A percentile compares a stretch with the other conserved stretches of the same genome.
phyloP scores from a whole-genome alignment of 2,329 filamentous ascomycete species.

The Neurospora sp. region DNA sequence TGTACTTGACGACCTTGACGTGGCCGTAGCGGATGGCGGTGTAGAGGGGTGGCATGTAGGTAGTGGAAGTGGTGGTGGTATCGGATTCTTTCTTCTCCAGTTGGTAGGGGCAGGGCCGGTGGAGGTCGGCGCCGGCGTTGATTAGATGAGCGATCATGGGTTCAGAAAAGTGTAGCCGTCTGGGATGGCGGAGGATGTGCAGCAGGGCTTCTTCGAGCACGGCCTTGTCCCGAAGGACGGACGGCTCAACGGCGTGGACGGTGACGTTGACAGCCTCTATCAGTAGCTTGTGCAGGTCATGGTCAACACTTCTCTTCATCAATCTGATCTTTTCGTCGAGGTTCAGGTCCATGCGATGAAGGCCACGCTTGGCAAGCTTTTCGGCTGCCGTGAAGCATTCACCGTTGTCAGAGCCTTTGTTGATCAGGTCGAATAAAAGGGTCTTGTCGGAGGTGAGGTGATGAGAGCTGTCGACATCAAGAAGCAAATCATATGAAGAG shows the following conservation, averaged over 20 bases:
- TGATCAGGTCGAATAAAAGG: not conserved
- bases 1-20: not conserved
- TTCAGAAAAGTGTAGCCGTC: not conserved
- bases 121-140: slow-evolving; percentile 1
- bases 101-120: not conserved
- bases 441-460: not conserved
- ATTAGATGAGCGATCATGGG: not conserved
- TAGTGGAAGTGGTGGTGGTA: not conserved
- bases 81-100: not conserved
- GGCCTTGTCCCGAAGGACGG: not conserved
- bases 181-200: not conserved
- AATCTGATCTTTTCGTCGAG: not conserved
- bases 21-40: not conserved
- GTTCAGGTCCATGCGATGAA: not conserved
- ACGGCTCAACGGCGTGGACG: not conserved
- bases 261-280: not conserved
- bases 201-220: not conserved
- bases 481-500: not conserved
- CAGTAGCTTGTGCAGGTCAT: not conserved
- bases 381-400: not conserved
- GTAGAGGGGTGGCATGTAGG: not conserved
- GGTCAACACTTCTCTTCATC: not conserved
- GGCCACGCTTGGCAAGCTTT: not conserved
- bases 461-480: not conserved
- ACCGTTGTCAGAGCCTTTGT: not conserved